These are phyloP conservation scores for Dryadomyces quercivorus DNA, from an alignment of 2,329 filamentous ascomycete species.

Conservation along the genomic window DNA sequence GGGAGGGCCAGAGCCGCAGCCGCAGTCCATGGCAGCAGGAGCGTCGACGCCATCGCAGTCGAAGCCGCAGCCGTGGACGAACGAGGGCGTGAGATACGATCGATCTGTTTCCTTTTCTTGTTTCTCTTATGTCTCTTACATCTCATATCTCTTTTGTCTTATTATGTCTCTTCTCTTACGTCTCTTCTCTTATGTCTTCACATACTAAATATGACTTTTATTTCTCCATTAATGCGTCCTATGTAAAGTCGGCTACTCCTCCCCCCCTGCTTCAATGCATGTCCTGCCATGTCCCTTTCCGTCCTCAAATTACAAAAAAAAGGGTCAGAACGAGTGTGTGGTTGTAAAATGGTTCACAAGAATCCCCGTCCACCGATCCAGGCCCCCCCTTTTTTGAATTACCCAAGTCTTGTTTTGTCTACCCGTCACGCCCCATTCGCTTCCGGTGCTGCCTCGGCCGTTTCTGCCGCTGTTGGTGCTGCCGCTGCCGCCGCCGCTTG, in stretches of 20 bases:
- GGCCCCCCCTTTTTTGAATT: background rate
- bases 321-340: background rate
- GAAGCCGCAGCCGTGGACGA: background rate
- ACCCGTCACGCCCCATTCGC: background rate
- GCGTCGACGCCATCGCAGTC: constrained; percentile 1
- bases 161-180: too few species aligned
- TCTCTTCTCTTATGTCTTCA: background rate
- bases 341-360: background rate
- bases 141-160: background rate
- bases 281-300: background rate
- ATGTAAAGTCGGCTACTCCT: background rate
- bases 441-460: background rate
- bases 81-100: background rate
- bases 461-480: background rate
- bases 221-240: background rate
- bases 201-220: background rate
- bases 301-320: background rate
- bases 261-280: background rate
- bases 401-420: background rate
- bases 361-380: background rate
- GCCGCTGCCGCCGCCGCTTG: background rate
- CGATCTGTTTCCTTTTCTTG: background rate
- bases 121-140: background rate
- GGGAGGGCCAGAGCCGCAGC: constrained; percentile 20
- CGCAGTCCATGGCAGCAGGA: constrained; percentile 2